Evolutionary conservation across 441 rosid species (phyloP), one percentile per base, ranked within the genome.

Genomic region (Manihot esculenta): DNA sequence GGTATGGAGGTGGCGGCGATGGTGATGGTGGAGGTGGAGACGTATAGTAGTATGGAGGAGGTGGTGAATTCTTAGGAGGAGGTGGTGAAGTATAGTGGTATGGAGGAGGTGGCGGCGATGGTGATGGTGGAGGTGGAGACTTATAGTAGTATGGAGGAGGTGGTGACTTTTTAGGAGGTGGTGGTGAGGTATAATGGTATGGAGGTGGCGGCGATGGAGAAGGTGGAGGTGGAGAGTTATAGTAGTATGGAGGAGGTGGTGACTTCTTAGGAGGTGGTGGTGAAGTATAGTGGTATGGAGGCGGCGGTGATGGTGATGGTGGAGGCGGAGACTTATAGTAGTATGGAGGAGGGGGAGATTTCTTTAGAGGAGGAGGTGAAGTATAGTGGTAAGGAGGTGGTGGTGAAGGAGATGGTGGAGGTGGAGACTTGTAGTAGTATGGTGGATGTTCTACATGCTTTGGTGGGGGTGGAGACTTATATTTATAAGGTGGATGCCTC

Each of bases 201-300:
- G 70, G 60, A 1, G 70, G 48, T 1, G 58, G 58, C 0, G n/a
- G 23, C 0, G 44, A 30, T 5, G 60, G 49, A 7, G 50, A 2
- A 2, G 41, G 41, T 35, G 41, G 70, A 5, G 70, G 70, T 4
- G 70, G 70, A 17, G 70, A 51, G 0, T 0, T 10, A 1, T 66
- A 38, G 6, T 66, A 26, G 0, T 66, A 66, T 0, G 58, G 70
- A 2, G 55, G 68, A 4, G 68, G 21, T 13, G 41, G 41, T 21
- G 20, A 44, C 9, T 45, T 64, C 2, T 44, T 45, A 5, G 68
- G 70, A 18, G 60, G 70, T n/a, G 70, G 72, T 0, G 72, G 72
- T 10, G 72, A 69, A 0, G 27, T 10, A 6, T 56, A 48, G 6
- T 49, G 58, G 9, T 65, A 65, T 0, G 58, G 69, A 15, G 55